Percentiles rank a stretch among this genome's conserved stretches.
Evolutionary conservation across 495 filamentous ascomycete genomes (phyloP).

Genomic region (Podospora australis): DNA sequence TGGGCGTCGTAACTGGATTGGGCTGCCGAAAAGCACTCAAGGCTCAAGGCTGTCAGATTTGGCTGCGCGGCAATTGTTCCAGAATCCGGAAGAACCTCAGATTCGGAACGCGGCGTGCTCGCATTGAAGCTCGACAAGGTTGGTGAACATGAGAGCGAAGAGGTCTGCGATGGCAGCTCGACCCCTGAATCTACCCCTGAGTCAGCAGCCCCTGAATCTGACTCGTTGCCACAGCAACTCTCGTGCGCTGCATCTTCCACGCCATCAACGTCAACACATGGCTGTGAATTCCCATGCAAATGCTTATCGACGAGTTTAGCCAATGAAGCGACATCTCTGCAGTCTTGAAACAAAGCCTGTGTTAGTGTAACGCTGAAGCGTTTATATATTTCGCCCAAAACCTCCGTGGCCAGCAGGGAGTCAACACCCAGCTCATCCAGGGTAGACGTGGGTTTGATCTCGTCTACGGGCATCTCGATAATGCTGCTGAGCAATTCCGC

Average conservation of each 20-base stretch:
- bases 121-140: no score
- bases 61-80: neutral
- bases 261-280: neutral
- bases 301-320: neutral
- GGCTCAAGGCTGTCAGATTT: neutral
- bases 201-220: neutral
- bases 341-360: neutral
- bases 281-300: neutral
- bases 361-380: neutral
- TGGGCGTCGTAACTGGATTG: neutral
- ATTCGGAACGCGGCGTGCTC: neutral
- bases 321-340: neutral
- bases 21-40: neutral
- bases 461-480: conserved; percentile 4
- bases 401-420: conserved; percentile 22
- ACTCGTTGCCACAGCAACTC: neutral
- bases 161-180: no score
- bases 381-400: neutral
- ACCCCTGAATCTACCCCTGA: neutral
- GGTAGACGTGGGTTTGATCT: conserved; percentile 1
- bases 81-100: neutral
- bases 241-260: neutral
- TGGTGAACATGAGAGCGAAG: no score
- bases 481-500: conserved; percentile 1
- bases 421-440: conserved; percentile 32